Conservation (phyloP, 1,139 yeast species). For the Yamadazyma trypodendri region DNA sequence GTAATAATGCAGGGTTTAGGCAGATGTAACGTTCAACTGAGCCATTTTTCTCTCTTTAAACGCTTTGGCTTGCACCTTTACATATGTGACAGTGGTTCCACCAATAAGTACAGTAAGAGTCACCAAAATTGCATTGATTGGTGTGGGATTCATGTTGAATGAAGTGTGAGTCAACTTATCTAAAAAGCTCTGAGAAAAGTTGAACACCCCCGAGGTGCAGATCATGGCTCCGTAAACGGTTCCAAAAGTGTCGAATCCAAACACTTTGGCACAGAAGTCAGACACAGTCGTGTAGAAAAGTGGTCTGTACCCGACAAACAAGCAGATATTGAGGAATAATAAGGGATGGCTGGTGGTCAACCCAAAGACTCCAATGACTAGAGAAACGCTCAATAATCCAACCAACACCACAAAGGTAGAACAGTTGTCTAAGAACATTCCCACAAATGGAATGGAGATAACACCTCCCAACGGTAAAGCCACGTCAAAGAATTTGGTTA, state of each 20-base stretch:
- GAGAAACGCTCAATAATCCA: conserved; percentile 30
- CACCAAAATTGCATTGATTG: conserved; percentile 35
- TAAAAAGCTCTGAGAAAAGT: conserved; percentile 37
- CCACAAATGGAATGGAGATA: conserved; percentile 43
- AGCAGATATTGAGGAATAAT: conserved; percentile 34
- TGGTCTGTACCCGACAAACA: conserved; percentile 45
- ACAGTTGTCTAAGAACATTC: conserved; percentile 37
- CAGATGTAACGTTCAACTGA: conserved; percentile 3
- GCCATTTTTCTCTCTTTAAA: conserved; percentile 19
- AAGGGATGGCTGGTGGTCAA: conserved; percentile 28
- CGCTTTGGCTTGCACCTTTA: conserved; percentile 26
- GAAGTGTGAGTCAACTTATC: conserved; percentile 39
- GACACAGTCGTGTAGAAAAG: conserved; percentile 45
- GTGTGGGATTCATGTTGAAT: conserved; percentile 44
- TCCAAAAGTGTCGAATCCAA: conserved; percentile 50
- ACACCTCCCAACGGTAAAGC: conserved; percentile 49
- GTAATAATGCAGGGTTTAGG: conserved; percentile 1
- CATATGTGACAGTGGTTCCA: conserved; percentile 27
- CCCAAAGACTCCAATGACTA: conserved; percentile 38
- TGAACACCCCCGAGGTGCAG: conserved; percentile 40
- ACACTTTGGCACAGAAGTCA: conserved; percentile 48
- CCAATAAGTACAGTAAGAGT: conserved; percentile 31
- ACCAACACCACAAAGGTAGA: conserved; percentile 35
- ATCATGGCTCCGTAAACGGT: conserved; percentile 47
- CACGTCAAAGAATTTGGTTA: conserved; percentile 41